These are phyloP conservation scores for Colletotrichum sp. DNA, from an alignment of 2,329 filamentous ascomycete genomes.

Conservation along the genomic window DNA sequence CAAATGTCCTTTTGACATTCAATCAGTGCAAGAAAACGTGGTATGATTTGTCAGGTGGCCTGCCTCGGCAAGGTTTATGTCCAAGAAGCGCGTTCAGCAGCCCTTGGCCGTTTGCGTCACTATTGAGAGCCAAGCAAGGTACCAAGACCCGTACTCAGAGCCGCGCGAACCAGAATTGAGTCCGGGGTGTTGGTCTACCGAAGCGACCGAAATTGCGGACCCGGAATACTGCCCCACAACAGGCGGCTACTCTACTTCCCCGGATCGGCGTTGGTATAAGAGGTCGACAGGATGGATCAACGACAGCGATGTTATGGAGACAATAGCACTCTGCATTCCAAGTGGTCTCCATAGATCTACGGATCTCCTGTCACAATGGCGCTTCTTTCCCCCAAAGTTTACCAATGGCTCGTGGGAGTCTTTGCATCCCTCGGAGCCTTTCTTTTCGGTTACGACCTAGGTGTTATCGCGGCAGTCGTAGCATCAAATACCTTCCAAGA, in stretches of 20 bases:
- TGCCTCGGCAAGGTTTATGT: neutral
- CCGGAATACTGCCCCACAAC: neutral
- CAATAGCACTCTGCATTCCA: neutral
- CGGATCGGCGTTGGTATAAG: conserved; percentile 8
- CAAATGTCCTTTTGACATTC: neutral
- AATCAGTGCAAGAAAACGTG: neutral
- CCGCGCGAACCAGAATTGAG: neutral
- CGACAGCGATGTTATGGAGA: neutral
- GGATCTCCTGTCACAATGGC: neutral
- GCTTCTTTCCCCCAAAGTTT: conserved; percentile 7
- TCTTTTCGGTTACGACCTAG: conserved; percentile 81
- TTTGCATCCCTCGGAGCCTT: conserved; percentile 76
- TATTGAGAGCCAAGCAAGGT: neutral
- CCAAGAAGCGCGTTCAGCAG: neutral
- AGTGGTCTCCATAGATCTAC: neutral
- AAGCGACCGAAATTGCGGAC: conserved; percentile 8
- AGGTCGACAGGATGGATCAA: neutral
- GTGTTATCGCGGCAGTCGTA: conserved; percentile 70
- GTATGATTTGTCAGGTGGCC: conserved; percentile 5
- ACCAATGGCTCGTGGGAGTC: conserved; percentile 64
- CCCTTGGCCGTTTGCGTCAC: conserved; percentile 9
- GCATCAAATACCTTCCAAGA: conserved; percentile 52
- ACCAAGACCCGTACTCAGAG: neutral
- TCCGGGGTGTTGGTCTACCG: neutral
- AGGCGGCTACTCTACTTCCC: neutral